Percentiles rank a stretch among this genome's conserved stretches.
These are phyloP conservation scores for Cladobotryum mycophilum DNA, from an alignment of 2,329 filamentous ascomycete genomes.

Conservation along the genomic window DNA sequence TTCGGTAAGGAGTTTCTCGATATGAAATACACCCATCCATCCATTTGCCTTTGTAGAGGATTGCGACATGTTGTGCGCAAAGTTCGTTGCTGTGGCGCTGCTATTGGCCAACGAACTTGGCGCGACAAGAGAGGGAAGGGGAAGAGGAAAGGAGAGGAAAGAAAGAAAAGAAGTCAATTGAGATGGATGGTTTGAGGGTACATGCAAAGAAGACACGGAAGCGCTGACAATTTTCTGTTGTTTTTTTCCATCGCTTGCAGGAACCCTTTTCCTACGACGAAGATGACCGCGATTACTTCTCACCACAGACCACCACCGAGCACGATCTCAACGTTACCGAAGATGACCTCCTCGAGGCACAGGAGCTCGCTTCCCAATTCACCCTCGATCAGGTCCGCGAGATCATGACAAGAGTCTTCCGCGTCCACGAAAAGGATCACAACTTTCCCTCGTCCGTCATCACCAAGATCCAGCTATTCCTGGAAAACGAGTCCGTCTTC, in stretches of 20 bases:
- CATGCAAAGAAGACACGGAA: neutral
- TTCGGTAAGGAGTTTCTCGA: constrained; percentile 8
- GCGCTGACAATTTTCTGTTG: constrained; percentile 4
- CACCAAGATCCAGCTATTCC: constrained; percentile 35
- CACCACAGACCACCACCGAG: constrained; percentile 22
- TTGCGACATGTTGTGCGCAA: too few relatives aligned
- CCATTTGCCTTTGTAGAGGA: too few relatives aligned
- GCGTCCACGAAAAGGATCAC: constrained; percentile 37
- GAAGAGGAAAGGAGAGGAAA: neutral
- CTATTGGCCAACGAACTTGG: too few relatives aligned
- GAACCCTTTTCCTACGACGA: constrained; percentile 35
- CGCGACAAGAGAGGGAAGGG: neutral
- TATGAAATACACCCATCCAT: neutral
- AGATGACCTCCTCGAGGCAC: constrained; percentile 40
- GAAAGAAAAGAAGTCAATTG: neutral
- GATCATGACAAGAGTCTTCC: constrained; percentile 35
- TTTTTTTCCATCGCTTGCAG: constrained; percentile 10
- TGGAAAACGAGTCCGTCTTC: constrained; percentile 39
- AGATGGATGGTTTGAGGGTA: neutral
- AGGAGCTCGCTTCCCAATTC: constrained; percentile 36
- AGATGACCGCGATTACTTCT: constrained; percentile 28
- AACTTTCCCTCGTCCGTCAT: constrained; percentile 36
- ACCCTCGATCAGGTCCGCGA: constrained; percentile 37
- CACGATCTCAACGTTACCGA: constrained; percentile 41
- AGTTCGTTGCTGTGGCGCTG: too few relatives aligned